Evolutionary conservation across 768 basidiomycete species (phyloP).

Genomic region (Pisolithus albus): DNA sequence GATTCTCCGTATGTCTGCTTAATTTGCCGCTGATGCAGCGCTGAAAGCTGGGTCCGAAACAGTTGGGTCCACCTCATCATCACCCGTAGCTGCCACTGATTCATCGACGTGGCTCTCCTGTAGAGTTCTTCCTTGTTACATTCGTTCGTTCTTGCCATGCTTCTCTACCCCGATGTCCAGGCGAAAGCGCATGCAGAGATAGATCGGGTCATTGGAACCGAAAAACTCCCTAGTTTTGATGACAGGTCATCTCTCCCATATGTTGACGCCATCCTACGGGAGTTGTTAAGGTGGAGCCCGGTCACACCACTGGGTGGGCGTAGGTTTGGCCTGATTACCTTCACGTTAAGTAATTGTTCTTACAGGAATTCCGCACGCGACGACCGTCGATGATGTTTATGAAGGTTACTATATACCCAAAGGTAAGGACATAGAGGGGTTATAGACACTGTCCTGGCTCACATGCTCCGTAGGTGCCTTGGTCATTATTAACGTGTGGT

Average conservation of each 20-base stretch:
- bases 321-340: not conserved
- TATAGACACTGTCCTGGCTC: not conserved
- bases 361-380: conserved; percentile 21
- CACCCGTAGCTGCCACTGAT: not conserved
- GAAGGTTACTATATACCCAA: conserved; percentile 37
- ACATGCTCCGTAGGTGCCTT: conserved; percentile 16
- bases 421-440: conserved; percentile 13
- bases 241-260: conserved; percentile 32
- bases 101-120: not conserved
- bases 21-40: not conserved
- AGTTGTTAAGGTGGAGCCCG: conserved; percentile 25
- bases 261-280: conserved; percentile 35
- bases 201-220: conserved; percentile 19
- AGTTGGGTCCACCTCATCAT: conserved; percentile 6
- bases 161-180: conserved; percentile 22
- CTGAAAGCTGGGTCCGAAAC: conserved; percentile 20
- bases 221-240: conserved; percentile 19
- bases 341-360: not conserved
- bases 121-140: conserved; percentile 21
- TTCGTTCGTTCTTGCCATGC: conserved; percentile 23
- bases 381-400: conserved; percentile 19
- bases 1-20: not conserved
- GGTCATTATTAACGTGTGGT: conserved; percentile 32
- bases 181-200: conserved; percentile 20
- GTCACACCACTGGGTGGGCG: conserved; percentile 17